Conservation (phyloP, 352 stramenopile genomes). For the Lagenidium giganteum region DNA sequence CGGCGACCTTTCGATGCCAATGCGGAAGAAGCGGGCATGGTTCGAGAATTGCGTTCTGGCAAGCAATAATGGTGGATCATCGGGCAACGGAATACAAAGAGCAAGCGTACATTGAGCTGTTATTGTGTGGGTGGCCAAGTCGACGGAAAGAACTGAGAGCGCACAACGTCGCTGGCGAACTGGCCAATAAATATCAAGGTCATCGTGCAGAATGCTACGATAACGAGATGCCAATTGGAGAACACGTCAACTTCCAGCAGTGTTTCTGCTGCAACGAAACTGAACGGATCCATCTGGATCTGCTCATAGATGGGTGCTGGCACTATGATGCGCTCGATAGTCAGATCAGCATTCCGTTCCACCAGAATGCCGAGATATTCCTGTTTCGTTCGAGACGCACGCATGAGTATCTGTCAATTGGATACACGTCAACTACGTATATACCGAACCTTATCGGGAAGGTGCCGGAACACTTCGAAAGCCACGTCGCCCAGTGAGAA, state of each 20-base stretch:
- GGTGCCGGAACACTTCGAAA: conserved; percentile 71
- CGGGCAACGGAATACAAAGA: too few species aligned
- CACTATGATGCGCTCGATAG: conserved; percentile 56
- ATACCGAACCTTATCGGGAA: conserved; percentile 69
- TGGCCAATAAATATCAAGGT: conserved; percentile 83
- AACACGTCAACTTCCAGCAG: conserved; percentile 80
- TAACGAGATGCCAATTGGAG: conserved; percentile 69
- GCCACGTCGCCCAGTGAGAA: conserved; percentile 36
- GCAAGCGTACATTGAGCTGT: too few species aligned
- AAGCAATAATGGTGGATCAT: too few species aligned
- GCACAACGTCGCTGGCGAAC: conserved; percentile 65
- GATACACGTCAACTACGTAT: too few species aligned
- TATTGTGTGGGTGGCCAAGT: too few species aligned
- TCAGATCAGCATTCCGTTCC: conserved; percentile 41
- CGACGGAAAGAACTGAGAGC: conserved; percentile 49
- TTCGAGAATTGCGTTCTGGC: too few species aligned
- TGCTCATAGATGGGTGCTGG: conserved; percentile 63
- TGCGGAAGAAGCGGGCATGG: too few species aligned
- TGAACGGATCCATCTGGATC: conserved; percentile 84
- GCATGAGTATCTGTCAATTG: too few species aligned
- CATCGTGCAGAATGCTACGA: conserved; percentile 76
- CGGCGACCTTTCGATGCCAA: too few species aligned
- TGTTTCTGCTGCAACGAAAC: conserved; percentile 82
- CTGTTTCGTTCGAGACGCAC: too few species aligned
- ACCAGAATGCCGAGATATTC: conserved; percentile 61